phyloP scores from a whole-genome alignment of 176 grass and related monocot genomes.

The Phragmites australis region DNA sequence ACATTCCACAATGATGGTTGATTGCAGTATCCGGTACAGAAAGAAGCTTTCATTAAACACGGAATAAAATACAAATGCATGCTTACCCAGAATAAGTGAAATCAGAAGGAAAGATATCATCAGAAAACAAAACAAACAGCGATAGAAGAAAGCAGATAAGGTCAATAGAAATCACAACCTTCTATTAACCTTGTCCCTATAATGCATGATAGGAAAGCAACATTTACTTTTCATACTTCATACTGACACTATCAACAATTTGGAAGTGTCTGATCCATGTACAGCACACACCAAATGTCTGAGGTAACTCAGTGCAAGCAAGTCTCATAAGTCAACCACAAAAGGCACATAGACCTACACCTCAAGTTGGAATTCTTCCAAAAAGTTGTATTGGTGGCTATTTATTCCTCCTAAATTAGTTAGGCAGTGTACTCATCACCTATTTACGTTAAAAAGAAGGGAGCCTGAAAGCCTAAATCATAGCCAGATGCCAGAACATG shows the following conservation, averaged over 20 bases:
- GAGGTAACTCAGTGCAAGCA: background rate
- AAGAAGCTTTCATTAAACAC: background rate
- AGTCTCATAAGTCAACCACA: background rate
- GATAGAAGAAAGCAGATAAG: conserved; percentile 7
- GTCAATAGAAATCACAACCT: conserved; percentile 21
- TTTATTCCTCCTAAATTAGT: conserved; percentile 24
- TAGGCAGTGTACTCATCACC: background rate
- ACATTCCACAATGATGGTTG: background rate
- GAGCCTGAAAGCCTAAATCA: conserved; percentile 8
- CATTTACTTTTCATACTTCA: conserved; percentile 33
- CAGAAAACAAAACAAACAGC: background rate
- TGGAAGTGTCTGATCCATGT: conserved; percentile 32
- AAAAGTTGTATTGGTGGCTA: background rate
- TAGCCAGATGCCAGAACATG: conserved; percentile 11
- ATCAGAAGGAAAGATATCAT: background rate
- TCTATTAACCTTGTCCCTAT: background rate
- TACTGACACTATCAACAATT: conserved; percentile 34
- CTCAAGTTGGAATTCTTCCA: conserved; percentile 1
- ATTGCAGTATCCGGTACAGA: conserved; percentile 21
- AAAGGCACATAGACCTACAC: conserved; percentile 18
- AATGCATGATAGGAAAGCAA: conserved; percentile 19
- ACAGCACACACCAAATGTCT: background rate
- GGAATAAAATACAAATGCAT: conserved; percentile 9
- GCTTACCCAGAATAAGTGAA: background rate
- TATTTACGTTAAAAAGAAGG: conserved; percentile 22